Conservation (phyloP, 768 basidiomycete species). For the Russula olivacea region DNA sequence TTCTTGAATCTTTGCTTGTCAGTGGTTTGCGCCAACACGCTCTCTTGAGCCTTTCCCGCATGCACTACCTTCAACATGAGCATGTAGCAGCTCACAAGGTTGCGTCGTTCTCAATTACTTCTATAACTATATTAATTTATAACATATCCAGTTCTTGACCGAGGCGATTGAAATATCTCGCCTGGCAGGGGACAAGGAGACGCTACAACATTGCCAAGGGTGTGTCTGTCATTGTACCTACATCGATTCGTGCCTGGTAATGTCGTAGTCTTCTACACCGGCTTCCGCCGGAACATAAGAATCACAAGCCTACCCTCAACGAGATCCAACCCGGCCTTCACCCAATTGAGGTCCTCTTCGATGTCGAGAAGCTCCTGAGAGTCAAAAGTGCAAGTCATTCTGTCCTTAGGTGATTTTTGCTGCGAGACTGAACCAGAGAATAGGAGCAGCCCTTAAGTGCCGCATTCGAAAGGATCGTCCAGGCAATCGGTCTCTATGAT, state of each 20-base stretch:
- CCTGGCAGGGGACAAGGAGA: slow-evolving; percentile 61
- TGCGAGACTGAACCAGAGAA: neutral
- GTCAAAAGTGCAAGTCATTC: slow-evolving; percentile 47
- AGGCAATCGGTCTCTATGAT: slow-evolving; percentile 65
- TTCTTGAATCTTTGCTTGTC: slow-evolving; percentile 7
- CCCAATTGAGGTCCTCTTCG: slow-evolving; percentile 69
- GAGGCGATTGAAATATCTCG: slow-evolving; percentile 79
- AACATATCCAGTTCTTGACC: slow-evolving; percentile 47
- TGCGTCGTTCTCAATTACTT: neutral
- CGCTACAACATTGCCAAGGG: slow-evolving; percentile 79
- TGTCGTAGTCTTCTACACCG: slow-evolving; percentile 60
- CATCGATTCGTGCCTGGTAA: neutral
- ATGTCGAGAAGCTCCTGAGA: slow-evolving; percentile 69
- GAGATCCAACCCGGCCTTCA: slow-evolving; percentile 72
- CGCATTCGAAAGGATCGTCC: slow-evolving; percentile 60
- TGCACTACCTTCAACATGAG: slow-evolving; percentile 71
- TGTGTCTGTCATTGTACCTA: slow-evolving; percentile 27
- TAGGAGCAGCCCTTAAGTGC: slow-evolving; percentile 31
- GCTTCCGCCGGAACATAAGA: slow-evolving; percentile 47
- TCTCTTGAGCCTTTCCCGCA: slow-evolving; percentile 65
- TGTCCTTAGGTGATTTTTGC: neutral
- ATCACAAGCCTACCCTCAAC: slow-evolving; percentile 50
- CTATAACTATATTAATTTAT: neutral
- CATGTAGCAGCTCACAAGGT: slow-evolving; percentile 65
- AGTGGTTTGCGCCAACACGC: slow-evolving; percentile 80